phyloP scores from a whole-genome alignment of 2,329 filamentous ascomycete species.

The Lasiodiplodia sp. region DNA sequence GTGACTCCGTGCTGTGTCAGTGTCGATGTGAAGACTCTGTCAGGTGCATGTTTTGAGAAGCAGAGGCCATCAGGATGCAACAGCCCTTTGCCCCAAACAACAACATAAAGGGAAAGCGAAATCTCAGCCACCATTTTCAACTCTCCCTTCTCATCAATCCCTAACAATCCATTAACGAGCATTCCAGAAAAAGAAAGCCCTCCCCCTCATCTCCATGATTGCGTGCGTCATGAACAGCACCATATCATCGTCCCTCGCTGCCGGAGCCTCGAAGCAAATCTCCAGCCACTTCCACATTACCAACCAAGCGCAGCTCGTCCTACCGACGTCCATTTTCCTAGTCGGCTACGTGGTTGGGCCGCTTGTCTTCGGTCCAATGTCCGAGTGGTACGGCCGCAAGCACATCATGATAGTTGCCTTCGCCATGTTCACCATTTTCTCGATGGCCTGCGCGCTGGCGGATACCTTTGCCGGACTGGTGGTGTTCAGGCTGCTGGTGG shows the following conservation, averaged over 20 bases:
- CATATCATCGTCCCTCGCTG: slow-evolving; percentile 69
- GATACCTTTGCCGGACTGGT: slow-evolving; percentile 54
- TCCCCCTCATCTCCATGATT: slow-evolving; percentile 64
- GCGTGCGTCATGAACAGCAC: slow-evolving; percentile 72
- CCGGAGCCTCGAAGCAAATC: slow-evolving; percentile 68
- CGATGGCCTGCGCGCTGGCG: slow-evolving; percentile 53
- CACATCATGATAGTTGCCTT: slow-evolving; percentile 60
- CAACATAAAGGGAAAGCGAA: not conserved
- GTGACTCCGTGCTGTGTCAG: not conserved
- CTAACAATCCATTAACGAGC: not conserved
- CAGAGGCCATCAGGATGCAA: not conserved
- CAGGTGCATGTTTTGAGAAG: not conserved
- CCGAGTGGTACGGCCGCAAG: slow-evolving; percentile 55
- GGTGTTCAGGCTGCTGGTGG: slow-evolving; percentile 53
- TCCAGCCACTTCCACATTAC: slow-evolving; percentile 64
- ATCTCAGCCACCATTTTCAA: not conserved
- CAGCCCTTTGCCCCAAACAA: not conserved
- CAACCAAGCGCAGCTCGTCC: slow-evolving; percentile 50
- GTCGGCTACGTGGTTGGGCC: slow-evolving; percentile 57
- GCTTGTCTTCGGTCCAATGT: slow-evolving; percentile 54
- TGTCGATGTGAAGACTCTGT: not conserved
- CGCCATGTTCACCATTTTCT: slow-evolving; percentile 54
- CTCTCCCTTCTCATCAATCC: not conserved
- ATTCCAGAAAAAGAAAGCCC: slow-evolving; percentile 60
- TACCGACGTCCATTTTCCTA: slow-evolving; percentile 60